Base-by-base conservation (phyloP, 225 moss, liverwort and hornwort genomes). In the Polytrichum commune region DNA sequence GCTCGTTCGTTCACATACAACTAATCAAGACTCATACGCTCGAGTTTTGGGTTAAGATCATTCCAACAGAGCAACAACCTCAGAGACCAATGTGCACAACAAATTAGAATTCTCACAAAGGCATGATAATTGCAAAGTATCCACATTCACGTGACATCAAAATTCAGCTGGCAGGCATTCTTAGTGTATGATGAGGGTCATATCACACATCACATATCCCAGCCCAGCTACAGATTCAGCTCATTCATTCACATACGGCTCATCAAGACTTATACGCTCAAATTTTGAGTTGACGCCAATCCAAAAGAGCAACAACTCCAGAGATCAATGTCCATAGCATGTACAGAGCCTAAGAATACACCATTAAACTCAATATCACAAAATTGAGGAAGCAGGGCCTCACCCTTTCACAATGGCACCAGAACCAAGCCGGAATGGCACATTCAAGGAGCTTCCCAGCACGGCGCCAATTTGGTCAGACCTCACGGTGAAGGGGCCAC, bases 341-440 rank as follows among this genome's bases (percentile, higher is more conserved):
- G 25, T 46, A 57, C 29, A 65, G 19, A 46, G 46, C 46, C 46
- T 46, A 16, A 46, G 13, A 46, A 16, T 46, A 46, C 46, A 46
- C 13, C 46, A 46, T 46, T 13, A 46, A 38, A 46, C 16, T 46
- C 46, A 46, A 46, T 46, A 46, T 13, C 13, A 46, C 46, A 46
- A 46, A 46, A 13, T 13, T 13, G 46, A 46, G 46, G 46, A 13
- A 46, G 24, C 18, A 20, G 22, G 19, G n/a, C 64, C 22, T 75
- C n/a, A 89, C 97, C 97, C 97, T 73, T 80, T 85, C 62, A 94
- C 85, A 30, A 98, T 74, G 20, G 84, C 91, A 53, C 97, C 94
- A 22, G 94, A 86, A 24, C 94, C 97, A 18, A 95, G 75, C 16
- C 97, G 94, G 69, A 98, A 77, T 53, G 91, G 85, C 23, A 84